Evolutionary conservation across 768 basidiomycete genomes (phyloP), one percentile per base, ranked within the genome.

Genomic region (Tephrocybe sp.): DNA sequence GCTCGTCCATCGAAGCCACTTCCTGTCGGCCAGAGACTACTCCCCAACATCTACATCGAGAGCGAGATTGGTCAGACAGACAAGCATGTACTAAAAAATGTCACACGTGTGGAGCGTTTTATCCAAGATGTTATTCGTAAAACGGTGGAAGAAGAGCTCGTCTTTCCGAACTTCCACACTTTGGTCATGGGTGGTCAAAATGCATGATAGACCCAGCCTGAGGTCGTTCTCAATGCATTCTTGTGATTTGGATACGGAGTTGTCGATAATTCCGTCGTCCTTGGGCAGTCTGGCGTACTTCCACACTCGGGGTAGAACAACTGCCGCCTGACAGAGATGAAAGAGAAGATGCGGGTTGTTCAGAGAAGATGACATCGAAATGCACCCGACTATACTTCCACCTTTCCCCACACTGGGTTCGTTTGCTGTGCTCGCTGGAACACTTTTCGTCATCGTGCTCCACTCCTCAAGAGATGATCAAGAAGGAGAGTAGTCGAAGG

Each of bases 41-140:
- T 99, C 18, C 91, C 91, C 0, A 81, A 83, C 11, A 91, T 97
- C 36, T 80, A 84, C 57, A 94, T 98, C 67, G 95, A 98, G 69
- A 93, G 90, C 61, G 94, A 97, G 73, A 95, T 98, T 43, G 95
- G 95, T 3, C 91, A 97, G 72, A 73, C 86, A 40, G 94, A 97
- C 64, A 95, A 94, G 55, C 94, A 98, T 71, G 91, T 97, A 10
- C 63, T 97, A 55, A 91, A 94, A 68, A 97, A 98, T 57, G 95
- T 97, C 21, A 91, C 91, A 3, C 83, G 95, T 49, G 89, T 99
- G 11, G 95, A 99, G 68, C 76, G 86, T 27, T 97, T 97, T 66
- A 92, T 98, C 43, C 88, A 94, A 64, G 94, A 98, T 61, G 91
- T 95, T 27, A 87, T 97, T 53, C 80, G 95, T 52, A 97, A 91